A percentile compares a stretch with the other conserved stretches of the same genome.
phyloP scores from a whole-genome alignment of 495 filamentous ascomycete species.

The Bacidia gigantensis region DNA sequence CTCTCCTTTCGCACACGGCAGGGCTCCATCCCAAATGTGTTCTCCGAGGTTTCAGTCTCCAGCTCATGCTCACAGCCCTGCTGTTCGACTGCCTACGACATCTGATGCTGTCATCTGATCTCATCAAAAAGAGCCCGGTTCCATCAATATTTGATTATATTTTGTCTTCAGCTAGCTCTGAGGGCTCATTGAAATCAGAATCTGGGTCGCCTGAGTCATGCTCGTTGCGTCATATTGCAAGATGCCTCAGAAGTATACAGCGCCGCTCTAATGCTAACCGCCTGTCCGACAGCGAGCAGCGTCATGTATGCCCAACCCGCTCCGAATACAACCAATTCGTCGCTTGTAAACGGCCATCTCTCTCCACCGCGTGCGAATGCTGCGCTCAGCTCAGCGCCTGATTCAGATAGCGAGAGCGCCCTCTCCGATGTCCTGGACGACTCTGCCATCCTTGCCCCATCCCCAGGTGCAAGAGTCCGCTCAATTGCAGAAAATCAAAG shows the following conservation, averaged over 20 bases:
- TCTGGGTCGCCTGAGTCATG: slow-evolving; percentile 14
- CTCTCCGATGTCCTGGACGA: slow-evolving; percentile 36
- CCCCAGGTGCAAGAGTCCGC: slow-evolving; percentile 16
- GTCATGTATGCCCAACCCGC: slow-evolving; percentile 15
- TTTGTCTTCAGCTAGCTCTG: background rate
- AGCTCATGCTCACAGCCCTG: background rate
- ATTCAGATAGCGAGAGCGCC: slow-evolving; percentile 39
- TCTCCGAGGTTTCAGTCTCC: no score
- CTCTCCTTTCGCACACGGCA: no score
- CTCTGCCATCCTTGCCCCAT: slow-evolving; percentile 20
- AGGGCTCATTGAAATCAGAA: background rate
- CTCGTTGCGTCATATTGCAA: slow-evolving; percentile 5
- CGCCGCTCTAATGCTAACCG: slow-evolving; percentile 17
- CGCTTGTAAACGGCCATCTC: slow-evolving; percentile 17
- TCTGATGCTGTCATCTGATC: slow-evolving; percentile 13
- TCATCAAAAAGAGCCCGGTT: slow-evolving; percentile 13
- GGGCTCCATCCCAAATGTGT: no score
- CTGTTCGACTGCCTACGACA: background rate
- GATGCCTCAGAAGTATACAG: background rate
- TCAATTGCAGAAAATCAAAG: slow-evolving; percentile 17
- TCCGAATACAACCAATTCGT: slow-evolving; percentile 8
- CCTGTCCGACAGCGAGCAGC: slow-evolving; percentile 16
- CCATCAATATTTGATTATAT: slow-evolving; percentile 9
- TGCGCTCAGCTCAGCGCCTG: slow-evolving; percentile 14
- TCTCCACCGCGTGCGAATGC: slow-evolving; percentile 19